A percentile compares a stretch with the other conserved stretches of the same genome.
Evolutionary conservation across 2,329 filamentous ascomycete species (phyloP).

Genomic region (Fusarium sp.): DNA sequence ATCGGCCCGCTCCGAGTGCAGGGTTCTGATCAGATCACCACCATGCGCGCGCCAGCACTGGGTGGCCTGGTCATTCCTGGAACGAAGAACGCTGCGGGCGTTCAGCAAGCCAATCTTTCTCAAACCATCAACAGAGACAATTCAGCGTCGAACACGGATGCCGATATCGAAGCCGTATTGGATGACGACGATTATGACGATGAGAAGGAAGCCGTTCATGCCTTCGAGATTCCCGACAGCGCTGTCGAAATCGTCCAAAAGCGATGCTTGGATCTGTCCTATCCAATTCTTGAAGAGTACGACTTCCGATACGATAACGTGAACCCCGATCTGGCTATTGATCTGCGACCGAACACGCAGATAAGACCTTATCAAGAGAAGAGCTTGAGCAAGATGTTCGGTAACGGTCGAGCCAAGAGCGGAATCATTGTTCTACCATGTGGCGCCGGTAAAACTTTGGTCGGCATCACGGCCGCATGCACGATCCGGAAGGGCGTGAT

Average conservation of each 20-base stretch:
- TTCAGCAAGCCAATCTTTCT: constrained; percentile 67
- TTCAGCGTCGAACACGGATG: neutral
- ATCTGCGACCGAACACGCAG: constrained; percentile 80
- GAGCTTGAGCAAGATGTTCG: constrained; percentile 96
- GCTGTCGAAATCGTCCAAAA: constrained; percentile 83
- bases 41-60: constrained; percentile 78
- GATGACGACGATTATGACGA: constrained; percentile 79
- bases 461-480: constrained; percentile 92
- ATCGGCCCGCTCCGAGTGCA: too few relatives aligned
- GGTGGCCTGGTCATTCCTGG: constrained; percentile 85
- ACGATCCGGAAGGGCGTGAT: constrained; percentile 94
- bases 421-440: constrained; percentile 95
- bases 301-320: constrained; percentile 86
- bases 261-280: constrained; percentile 79
- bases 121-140: neutral
- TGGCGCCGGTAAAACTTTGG: constrained; percentile 93
- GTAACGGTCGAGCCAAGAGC: constrained; percentile 91
- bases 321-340: constrained; percentile 87
- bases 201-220: constrained; percentile 78
- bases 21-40: constrained; percentile 40
- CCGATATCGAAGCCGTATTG: neutral
- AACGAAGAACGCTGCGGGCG: constrained; percentile 78
- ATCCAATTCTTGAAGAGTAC: constrained; percentile 85
- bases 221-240: constrained; percentile 80
- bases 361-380: constrained; percentile 94